Percentiles rank a stretch among this genome's conserved stretches.
phyloP scores from a whole-genome alignment of 306 rosid species.

The Prunus armeniaca region DNA sequence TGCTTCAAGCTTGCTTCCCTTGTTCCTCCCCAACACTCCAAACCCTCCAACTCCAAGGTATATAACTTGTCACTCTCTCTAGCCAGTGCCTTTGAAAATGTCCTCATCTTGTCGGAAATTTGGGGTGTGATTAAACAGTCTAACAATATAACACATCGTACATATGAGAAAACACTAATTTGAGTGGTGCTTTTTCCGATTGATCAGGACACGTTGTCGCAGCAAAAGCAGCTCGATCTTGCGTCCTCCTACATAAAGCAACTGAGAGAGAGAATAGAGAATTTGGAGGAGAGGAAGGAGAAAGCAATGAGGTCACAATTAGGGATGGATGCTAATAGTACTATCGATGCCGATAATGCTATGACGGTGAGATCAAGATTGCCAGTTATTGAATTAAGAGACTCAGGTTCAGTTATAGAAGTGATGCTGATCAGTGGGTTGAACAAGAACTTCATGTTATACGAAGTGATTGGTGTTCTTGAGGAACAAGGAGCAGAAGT shows the following conservation, averaged over 20 bases:
- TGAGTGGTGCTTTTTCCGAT: background rate
- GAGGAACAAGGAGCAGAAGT: constrained; percentile 79
- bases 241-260: constrained; percentile 49
- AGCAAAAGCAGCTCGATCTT: constrained; percentile 51
- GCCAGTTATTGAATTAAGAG: constrained; percentile 50
- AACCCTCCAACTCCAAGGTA: constrained; percentile 43
- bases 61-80: background rate
- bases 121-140: background rate
- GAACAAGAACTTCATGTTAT: constrained; percentile 49
- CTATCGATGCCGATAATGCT: background rate
- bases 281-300: constrained; percentile 46
- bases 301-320: constrained; percentile 13
- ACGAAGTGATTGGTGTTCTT: constrained; percentile 47
- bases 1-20: constrained; percentile 58
- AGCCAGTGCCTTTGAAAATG: background rate
- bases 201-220: constrained; percentile 38
- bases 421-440: constrained; percentile 51
- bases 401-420: constrained; percentile 47
- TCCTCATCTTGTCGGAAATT: no score
- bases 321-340: background rate
- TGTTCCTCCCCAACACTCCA: constrained; percentile 45
- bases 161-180: background rate
- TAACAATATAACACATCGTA: background rate
- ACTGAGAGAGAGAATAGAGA: constrained; percentile 47
- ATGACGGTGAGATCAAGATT: constrained; percentile 1